These are phyloP conservation scores for Kodamaea sagamina DNA, from an alignment of 805 yeast genomes.

Conservation along the genomic window DNA sequence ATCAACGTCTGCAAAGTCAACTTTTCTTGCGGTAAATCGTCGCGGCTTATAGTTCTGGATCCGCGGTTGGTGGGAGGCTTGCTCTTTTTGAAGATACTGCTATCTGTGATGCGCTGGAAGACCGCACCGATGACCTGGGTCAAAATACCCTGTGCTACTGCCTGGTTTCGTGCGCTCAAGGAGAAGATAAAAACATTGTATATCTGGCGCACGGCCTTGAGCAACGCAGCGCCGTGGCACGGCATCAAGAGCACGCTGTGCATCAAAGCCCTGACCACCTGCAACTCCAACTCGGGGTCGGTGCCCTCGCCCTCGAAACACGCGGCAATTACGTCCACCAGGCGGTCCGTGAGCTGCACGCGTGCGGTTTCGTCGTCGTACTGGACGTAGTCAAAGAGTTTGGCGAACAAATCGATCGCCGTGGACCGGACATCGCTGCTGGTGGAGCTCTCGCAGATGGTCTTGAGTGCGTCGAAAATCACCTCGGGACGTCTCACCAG, in stretches of 20 bases:
- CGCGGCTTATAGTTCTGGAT: constrained; percentile 14
- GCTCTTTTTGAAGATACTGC: constrained; percentile 15
- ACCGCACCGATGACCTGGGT: constrained; percentile 87
- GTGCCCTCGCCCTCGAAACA: constrained; percentile 93
- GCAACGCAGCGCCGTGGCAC: constrained; percentile 84
- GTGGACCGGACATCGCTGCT: constrained; percentile 64
- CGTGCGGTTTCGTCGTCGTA: constrained; percentile 62
- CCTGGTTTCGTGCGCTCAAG: constrained; percentile 78
- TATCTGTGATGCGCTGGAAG: constrained; percentile 62
- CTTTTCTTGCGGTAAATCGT: constrained; percentile 26
- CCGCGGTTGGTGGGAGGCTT: constrained; percentile 13
- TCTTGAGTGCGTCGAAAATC: constrained; percentile 78
- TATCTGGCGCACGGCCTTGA: constrained; percentile 90
- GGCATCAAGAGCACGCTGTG: constrained; percentile 84
- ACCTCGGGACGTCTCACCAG: constrained; percentile 47
- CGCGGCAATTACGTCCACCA: constrained; percentile 78
- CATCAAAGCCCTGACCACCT: constrained; percentile 87
- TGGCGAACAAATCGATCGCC: constrained; percentile 85
- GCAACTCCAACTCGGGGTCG: constrained; percentile 84
- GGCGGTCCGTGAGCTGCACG: constrained; percentile 69
- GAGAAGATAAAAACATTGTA: constrained; percentile 91
- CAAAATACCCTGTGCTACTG: constrained; percentile 91
- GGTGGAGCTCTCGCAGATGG: constrained; percentile 65
- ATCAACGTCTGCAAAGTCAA: constrained; percentile 59
- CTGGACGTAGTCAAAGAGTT: constrained; percentile 81